Evolutionary conservation across 2,329 filamentous ascomycete genomes (phyloP).

Genomic region (Botrytis hyacinthi): DNA sequence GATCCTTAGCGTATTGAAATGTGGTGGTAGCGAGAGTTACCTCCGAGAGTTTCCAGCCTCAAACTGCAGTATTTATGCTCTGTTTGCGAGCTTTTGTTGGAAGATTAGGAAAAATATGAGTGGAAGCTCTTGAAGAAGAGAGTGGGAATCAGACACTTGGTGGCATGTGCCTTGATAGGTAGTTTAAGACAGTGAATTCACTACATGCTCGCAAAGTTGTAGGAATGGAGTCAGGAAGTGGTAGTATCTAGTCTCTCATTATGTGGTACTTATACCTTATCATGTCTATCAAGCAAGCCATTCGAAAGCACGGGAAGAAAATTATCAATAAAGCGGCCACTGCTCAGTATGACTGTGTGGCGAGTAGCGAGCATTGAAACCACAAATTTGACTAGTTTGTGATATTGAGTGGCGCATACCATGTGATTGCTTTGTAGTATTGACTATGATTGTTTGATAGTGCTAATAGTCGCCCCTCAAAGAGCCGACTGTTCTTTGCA

Average conservation of each 20-base stretch:
- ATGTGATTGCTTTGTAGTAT: too few relatives aligned
- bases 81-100: not conserved
- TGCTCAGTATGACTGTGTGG: too few relatives aligned
- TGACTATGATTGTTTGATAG: too few relatives aligned
- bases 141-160: too few relatives aligned
- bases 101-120: not conserved
- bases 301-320: too few relatives aligned
- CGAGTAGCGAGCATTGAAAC: too few relatives aligned
- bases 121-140: too few relatives aligned
- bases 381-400: too few relatives aligned
- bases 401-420: too few relatives aligned
- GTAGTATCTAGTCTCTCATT: not conserved
- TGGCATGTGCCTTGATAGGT: not conserved
- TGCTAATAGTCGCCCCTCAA: too few relatives aligned
- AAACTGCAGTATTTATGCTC: not conserved
- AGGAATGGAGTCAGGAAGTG: not conserved
- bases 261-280: not conserved
- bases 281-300: not conserved
- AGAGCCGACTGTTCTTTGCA: too few relatives aligned
- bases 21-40: not conserved
- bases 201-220: not conserved
- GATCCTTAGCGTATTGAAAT: not conserved
- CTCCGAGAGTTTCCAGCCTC: rapidly evolving
- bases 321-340: too few relatives aligned
- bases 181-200: not conserved